Base-by-base conservation (phyloP, 495 filamentous ascomycete species). In the Trichoderma virens region DNA sequence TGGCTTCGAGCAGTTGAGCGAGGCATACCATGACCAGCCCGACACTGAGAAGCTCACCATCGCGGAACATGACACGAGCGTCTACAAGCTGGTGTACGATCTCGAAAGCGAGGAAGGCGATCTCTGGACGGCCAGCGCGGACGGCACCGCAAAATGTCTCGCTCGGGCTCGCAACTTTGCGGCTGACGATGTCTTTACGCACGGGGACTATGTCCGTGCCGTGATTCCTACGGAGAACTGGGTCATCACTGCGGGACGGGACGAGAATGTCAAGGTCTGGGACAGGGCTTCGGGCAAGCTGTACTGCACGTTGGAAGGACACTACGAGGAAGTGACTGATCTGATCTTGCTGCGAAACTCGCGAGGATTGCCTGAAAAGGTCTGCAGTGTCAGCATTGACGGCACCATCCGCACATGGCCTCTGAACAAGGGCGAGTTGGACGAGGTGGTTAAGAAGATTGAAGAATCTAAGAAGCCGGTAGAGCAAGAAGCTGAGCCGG, bases 191-290 rank as follows among this genome's bases (percentile, higher is more conserved):
- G 84, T 78, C 2, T 79, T 96, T 60, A 72, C 78, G 32, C 93
- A 98, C 73, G 91, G 91, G 0, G 94, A 93, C 69, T 97, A 93
- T 70, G 93, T 97, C 18, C 82, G 91, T 60, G 91, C 92, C 63
- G 83, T 98, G 61, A 82, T 88, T 9, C 83, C 90, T 27, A 83
- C 80, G 2, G 85, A 85, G 3, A 83, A 87, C n/a, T 93, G 89
- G 88, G 83, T 93, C n/a, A 78, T 96, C 25, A 97, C 93, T 0
- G 92, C 87, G 0, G 96, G 94, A 64, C 78, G 94, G 63, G 91
- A 97, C 71, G 94, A 98, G 75, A 86, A 95, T 65, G 82, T 98
- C 60, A 88, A 93, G 65, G 84, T 97, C 14, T 98, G 93, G 93
- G 88, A 96, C 71, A 70, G 73, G 45, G 47, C 78, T 68, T 90